Evolutionary conservation across 1,139 yeast species (phyloP).

Genomic region (Kodamaea derodonti): DNA sequence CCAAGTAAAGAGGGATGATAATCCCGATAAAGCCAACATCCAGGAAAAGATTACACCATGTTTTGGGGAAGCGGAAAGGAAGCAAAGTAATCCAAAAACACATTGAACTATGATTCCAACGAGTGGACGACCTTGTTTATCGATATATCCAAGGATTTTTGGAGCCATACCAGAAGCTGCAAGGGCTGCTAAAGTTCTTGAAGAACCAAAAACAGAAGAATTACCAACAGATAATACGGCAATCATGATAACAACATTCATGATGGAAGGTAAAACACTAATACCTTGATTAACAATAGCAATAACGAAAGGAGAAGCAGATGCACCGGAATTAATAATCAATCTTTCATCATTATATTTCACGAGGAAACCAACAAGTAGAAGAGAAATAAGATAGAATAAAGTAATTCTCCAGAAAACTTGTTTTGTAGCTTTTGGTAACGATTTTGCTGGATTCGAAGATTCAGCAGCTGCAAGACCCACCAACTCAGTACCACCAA

Average conservation of each 20-base stretch:
- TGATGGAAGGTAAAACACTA: conserved; percentile 21
- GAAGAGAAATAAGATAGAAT: conserved; percentile 58
- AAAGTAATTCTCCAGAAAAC: conserved; percentile 69
- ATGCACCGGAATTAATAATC: conserved; percentile 46
- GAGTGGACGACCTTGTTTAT: conserved; percentile 70
- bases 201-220: conserved; percentile 62
- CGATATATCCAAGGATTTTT: conserved; percentile 65
- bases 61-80: conserved; percentile 33
- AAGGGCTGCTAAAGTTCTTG: conserved; percentile 77
- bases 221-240: conserved; percentile 25
- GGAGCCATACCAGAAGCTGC: conserved; percentile 86
- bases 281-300: conserved; percentile 23
- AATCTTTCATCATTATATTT: conserved; percentile 55
- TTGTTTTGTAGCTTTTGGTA: conserved; percentile 68
- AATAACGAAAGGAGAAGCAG: conserved; percentile 73
- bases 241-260: conserved; percentile 24
- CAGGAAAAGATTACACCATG: conserved; percentile 32
- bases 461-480: conserved; percentile 46
- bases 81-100: conserved; percentile 36
- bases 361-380: conserved; percentile 62
- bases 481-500: conserved; percentile 46
- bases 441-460: conserved; percentile 46
- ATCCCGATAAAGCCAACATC: conserved; percentile 36
- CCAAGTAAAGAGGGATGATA: conserved; percentile 37
- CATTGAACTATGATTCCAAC: conserved; percentile 58